Evolutionary conservation across 2,329 filamentous ascomycete species (phyloP).

Genomic region (Beauveria asiatica): DNA sequence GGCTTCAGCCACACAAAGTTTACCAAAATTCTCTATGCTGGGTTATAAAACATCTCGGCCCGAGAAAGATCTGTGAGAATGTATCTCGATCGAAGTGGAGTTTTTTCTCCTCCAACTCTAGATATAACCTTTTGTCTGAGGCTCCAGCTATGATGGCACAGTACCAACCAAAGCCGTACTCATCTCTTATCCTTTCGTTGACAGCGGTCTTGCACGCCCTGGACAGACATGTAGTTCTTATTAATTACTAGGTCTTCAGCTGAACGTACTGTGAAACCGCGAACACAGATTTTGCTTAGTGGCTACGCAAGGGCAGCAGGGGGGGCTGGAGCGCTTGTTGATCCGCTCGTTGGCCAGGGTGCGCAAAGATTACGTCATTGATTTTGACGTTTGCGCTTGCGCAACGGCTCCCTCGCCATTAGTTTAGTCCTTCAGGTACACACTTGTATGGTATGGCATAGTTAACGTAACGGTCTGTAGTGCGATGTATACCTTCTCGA

Average conservation of each 20-base stretch:
- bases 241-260: no score
- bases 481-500: background rate
- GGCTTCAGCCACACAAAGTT: no score
- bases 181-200: background rate
- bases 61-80: background rate
- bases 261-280: no score
- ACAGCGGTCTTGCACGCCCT: no score
- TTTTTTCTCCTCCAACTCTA: background rate
- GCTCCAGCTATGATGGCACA: background rate
- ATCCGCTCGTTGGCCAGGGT: background rate
- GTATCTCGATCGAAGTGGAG: background rate
- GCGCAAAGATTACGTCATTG: conserved; percentile 9
- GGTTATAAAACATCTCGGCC: no score
- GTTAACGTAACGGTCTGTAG: background rate
- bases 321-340: background rate
- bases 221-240: no score
- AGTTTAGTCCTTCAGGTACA: conserved; percentile 4
- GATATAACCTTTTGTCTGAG: background rate
- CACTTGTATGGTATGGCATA: no score
- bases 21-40: no score
- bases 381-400: background rate
- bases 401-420: background rate
- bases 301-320: no score
- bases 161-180: background rate
- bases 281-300: no score